Evolutionary conservation across 1,284 basidiomycete species (phyloP).

Genomic region (Heimioporus punctisporus): DNA sequence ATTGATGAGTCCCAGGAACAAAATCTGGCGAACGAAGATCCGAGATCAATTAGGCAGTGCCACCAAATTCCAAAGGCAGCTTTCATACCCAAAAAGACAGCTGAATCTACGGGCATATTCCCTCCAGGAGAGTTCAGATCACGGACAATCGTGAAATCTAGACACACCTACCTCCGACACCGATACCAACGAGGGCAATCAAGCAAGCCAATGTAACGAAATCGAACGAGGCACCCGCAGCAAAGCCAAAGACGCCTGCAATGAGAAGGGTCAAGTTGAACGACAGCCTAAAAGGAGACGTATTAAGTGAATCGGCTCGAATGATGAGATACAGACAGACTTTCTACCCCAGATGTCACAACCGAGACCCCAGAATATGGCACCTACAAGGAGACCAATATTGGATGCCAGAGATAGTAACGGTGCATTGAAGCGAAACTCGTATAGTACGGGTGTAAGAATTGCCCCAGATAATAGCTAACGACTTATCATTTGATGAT

Average conservation of each 20-base stretch:
- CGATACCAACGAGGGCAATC: slow-evolving; percentile 44
- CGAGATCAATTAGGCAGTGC: neutral
- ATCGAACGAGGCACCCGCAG: slow-evolving; percentile 45
- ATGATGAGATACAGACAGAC: slow-evolving; percentile 29
- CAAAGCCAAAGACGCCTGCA: slow-evolving; percentile 55
- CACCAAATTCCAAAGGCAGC: neutral
- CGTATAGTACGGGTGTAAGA: slow-evolving; percentile 54
- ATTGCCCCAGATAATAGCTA: slow-evolving; percentile 45
- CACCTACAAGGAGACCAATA: slow-evolving; percentile 65
- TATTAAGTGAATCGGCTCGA: neutral
- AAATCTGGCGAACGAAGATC: slow-evolving; percentile 50
- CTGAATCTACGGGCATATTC: slow-evolving; percentile 64
- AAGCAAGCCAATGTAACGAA: slow-evolving; percentile 47
- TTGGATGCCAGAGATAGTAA: slow-evolving; percentile 61
- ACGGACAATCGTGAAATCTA: neutral
- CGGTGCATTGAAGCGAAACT: slow-evolving; percentile 57
- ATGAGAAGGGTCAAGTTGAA: slow-evolving; percentile 70
- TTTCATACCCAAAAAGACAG: slow-evolving; percentile 57
- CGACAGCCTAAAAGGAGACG: slow-evolving; percentile 42
- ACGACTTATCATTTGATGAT: neutral
- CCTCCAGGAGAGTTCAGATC: slow-evolving; percentile 28
- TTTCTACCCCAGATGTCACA: slow-evolving; percentile 68
- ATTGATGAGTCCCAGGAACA: slow-evolving; percentile 67
- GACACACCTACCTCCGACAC: slow-evolving; percentile 43
- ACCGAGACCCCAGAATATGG: slow-evolving; percentile 65